These are phyloP conservation scores for Candida qinlingensis DNA, from an alignment of 805 yeast genomes.

Conservation along the genomic window DNA sequence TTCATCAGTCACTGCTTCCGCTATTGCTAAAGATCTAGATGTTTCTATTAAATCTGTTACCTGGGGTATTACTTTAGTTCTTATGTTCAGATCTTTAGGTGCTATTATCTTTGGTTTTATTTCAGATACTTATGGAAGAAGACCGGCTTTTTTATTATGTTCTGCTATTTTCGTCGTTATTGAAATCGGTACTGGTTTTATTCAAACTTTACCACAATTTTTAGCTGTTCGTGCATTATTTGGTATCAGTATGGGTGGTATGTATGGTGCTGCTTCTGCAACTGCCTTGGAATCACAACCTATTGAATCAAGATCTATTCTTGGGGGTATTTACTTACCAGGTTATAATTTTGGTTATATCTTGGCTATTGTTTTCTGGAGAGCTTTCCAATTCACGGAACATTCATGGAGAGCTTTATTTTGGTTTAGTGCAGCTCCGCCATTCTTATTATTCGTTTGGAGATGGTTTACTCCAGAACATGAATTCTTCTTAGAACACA, in stretches of 20 bases:
- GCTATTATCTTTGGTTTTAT: slow-evolving; percentile 44
- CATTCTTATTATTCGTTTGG: slow-evolving; percentile 53
- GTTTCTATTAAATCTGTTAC: slow-evolving; percentile 45
- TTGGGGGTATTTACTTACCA: slow-evolving; percentile 54
- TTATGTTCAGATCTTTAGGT: slow-evolving; percentile 40
- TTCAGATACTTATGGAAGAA: slow-evolving; percentile 62
- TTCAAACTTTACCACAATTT: slow-evolving; percentile 52
- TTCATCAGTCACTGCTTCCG: slow-evolving; percentile 48
- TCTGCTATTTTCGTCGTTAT: slow-evolving; percentile 45
- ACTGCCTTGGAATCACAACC: slow-evolving; percentile 67
- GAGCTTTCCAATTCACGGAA: slow-evolving; percentile 49
- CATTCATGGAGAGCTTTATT: slow-evolving; percentile 67
- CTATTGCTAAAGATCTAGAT: slow-evolving; percentile 44
- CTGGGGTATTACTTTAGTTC: slow-evolving; percentile 69
- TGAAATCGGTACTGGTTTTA: slow-evolving; percentile 65
- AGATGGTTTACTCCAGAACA: slow-evolving; percentile 58
- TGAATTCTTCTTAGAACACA: slow-evolving; percentile 38
- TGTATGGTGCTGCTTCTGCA: slow-evolving; percentile 60
- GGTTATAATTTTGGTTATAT: slow-evolving; percentile 66
- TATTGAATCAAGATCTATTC: slow-evolving; percentile 48
- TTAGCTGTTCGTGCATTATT: slow-evolving; percentile 57
- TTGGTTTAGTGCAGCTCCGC: slow-evolving; percentile 72
- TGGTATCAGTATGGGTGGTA: slow-evolving; percentile 71
- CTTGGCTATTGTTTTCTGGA: slow-evolving; percentile 56
- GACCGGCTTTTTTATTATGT: slow-evolving; percentile 56